Percentiles rank a stretch among this genome's conserved stretches.
Evolutionary conservation across 225 moss, liverwort and hornwort genomes (phyloP).

Genomic region (Marchantia polymorpha): DNA sequence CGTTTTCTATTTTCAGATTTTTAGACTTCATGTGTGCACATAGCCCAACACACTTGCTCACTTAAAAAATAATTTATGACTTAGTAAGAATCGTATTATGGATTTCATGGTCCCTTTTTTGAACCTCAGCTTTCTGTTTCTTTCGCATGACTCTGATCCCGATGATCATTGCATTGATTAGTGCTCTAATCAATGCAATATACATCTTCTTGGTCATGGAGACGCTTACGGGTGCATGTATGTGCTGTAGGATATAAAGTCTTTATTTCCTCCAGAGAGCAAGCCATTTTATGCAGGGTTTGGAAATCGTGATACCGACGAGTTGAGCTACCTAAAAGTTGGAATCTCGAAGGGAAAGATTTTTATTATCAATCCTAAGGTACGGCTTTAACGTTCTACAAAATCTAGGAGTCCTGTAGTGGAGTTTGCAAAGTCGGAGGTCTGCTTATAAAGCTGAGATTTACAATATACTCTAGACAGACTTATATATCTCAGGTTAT

Average conservation of each 20-base stretch:
- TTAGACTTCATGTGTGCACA: no score
- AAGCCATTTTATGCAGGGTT: conserved; percentile 99
- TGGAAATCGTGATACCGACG: conserved; percentile 98
- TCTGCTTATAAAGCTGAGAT: no score
- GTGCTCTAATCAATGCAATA: background rate
- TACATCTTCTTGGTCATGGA: background rate
- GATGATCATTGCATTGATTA: background rate
- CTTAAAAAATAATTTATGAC: no score
- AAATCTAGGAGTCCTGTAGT: background rate
- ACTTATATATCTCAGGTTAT: background rate
- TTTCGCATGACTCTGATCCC: no score
- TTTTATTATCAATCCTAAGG: conserved; percentile 99
- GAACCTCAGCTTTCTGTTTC: no score
- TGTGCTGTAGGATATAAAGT: conserved; percentile 77
- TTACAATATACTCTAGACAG: background rate
- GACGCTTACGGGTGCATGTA: background rate
- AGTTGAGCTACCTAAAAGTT: conserved; percentile 96
- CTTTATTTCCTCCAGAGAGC: conserved; percentile 81
- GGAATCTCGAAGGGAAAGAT: conserved; percentile 96
- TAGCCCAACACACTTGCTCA: no score
- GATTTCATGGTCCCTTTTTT: no score
- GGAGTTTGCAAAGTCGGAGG: no score
- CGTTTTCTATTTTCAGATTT: no score
- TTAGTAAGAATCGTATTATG: no score
- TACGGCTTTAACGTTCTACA: conserved; percentile 17